A percentile compares a stretch with the other conserved stretches of the same genome.
Evolutionary conservation across 1,284 basidiomycete species (phyloP).

Genomic region (Trametes hirsuta): DNA sequence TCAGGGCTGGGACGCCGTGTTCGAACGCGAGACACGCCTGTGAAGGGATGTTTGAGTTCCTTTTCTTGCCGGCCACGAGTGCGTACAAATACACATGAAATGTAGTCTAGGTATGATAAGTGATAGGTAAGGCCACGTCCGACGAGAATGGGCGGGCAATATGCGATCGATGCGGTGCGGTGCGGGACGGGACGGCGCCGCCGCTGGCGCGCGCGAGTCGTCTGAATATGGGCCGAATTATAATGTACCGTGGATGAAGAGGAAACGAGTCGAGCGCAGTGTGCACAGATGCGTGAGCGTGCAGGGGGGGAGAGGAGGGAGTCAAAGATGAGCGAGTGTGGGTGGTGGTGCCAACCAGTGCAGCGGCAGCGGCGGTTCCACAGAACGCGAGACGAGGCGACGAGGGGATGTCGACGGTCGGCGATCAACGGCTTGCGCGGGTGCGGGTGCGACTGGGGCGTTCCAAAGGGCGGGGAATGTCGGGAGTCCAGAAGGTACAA

Average conservation of each 20-base stretch:
- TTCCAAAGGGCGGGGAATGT: constrained; percentile 9
- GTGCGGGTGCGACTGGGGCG: constrained; percentile 15
- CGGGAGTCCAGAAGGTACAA: constrained; percentile 21
- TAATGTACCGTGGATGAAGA: constrained; percentile 26
- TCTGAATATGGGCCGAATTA: constrained; percentile 26
- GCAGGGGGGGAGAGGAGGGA: background rate
- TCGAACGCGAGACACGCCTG: background rate
- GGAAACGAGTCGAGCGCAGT: constrained; percentile 11
- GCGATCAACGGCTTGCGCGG: constrained; percentile 5
- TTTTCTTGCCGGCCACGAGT: constrained; percentile 23
- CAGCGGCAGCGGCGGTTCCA: constrained; percentile 12
- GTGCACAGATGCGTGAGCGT: background rate
- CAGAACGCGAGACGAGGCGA: constrained; percentile 6
- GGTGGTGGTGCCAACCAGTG: constrained; percentile 8
- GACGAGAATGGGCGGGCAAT: constrained; percentile 21
- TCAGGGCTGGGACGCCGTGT: background rate
- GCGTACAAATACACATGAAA: constrained; percentile 54
- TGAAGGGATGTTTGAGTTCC: constrained; percentile 19
- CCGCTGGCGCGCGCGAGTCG: constrained; percentile 15
- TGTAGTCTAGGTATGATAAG: constrained; percentile 44
- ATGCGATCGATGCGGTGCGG: constrained; percentile 22
- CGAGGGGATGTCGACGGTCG: constrained; percentile 1
- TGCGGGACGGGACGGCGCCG: constrained; percentile 5
- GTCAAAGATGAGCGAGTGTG: constrained; percentile 22
- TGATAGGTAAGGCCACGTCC: constrained; percentile 28